phyloP scores from a whole-genome alignment of 345 rosid genomes.

The Acer negundo region DNA sequence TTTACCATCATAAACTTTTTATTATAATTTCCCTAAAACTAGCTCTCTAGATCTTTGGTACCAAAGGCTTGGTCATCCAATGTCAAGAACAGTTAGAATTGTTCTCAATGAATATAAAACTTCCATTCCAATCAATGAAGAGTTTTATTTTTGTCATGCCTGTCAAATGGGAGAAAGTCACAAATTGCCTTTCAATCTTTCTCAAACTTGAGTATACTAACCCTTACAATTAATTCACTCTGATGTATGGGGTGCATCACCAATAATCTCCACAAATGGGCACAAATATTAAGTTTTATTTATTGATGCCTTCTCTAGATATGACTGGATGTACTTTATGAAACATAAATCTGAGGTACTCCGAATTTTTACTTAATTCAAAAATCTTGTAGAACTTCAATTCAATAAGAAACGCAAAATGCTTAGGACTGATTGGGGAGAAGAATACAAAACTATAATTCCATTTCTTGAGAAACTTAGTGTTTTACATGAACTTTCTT shows the following conservation, averaged over 20 bases:
- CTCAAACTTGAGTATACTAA: not conserved
- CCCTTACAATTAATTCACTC: too few species aligned
- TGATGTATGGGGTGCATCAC: not conserved
- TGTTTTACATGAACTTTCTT: not conserved
- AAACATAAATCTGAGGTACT: not conserved
- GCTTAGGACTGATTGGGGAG: not conserved
- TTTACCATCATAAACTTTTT: too few species aligned
- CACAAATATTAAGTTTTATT: too few species aligned
- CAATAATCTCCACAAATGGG: not conserved
- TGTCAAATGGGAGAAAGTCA: not conserved
- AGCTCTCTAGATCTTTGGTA: not conserved
- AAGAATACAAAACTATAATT: not conserved
- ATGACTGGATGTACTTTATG: too few species aligned
- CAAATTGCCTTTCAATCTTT: not conserved
- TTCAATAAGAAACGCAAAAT: not conserved
- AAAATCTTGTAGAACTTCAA: not conserved
- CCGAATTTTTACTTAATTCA: not conserved
- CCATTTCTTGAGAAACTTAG: not conserved
- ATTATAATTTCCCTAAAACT: too few species aligned
- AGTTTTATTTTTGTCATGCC: not conserved
- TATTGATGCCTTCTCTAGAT: too few species aligned
- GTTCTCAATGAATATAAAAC: not conserved
- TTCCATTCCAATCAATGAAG: not conserved
- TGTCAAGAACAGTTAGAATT: not conserved
- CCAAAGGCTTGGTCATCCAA: not conserved